Evolutionary conservation across 1,284 basidiomycete genomes (phyloP).

Genomic region (Peniophora sp.): DNA sequence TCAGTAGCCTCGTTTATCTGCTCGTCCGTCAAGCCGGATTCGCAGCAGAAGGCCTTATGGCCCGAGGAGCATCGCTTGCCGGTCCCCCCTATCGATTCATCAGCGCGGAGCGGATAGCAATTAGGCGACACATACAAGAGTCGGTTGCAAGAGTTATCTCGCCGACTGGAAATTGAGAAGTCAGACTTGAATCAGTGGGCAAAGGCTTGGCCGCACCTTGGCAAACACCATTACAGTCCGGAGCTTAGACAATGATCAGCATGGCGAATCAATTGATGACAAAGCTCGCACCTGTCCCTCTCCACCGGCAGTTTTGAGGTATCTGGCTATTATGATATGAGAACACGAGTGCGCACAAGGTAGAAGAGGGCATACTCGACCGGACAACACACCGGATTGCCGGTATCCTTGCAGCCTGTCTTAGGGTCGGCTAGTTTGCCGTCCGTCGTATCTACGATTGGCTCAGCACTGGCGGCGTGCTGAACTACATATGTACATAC

Average conservation of each 20-base stretch:
- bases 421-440: background rate
- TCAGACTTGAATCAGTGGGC: no score
- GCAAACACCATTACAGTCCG: no score
- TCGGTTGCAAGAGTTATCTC: slow-evolving; percentile 7
- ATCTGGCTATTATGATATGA: background rate
- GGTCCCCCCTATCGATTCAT: slow-evolving; percentile 1
- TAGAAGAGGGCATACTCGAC: slow-evolving; percentile 4
- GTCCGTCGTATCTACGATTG: background rate
- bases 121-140: slow-evolving; percentile 2
- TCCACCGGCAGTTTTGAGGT: slow-evolving; percentile 5
- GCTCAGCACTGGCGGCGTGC: no score
- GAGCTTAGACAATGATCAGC: no score
- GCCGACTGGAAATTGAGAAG: slow-evolving; percentile 2
- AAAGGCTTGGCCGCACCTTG: no score
- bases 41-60: slow-evolving; percentile 6
- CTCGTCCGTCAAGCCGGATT: slow-evolving; percentile 4
- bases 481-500: background rate
- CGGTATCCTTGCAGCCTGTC: background rate
- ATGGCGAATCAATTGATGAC: background rate
- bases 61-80: slow-evolving; percentile 1
- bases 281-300: slow-evolving; percentile 2
- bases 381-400: slow-evolving; percentile 4
- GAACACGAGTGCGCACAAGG: no score
- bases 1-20: slow-evolving; percentile 2
- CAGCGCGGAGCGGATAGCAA: no score